Evolutionary conservation across 305 asterid species (phyloP), one percentile per base, ranked within the genome.

Genomic region (Salvia sclarea): DNA sequence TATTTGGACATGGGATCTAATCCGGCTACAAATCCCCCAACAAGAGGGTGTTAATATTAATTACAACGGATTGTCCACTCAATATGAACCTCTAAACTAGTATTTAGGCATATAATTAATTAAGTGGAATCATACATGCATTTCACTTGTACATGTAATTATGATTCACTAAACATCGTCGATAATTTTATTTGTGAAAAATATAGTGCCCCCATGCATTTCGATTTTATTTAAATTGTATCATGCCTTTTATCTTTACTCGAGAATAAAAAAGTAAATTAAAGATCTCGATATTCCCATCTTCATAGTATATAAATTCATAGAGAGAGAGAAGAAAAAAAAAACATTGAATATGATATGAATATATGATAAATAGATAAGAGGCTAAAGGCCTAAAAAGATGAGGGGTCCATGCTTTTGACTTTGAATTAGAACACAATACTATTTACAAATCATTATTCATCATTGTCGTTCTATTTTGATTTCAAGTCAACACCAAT

Each of bases 321-420:
- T 11, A 21, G 17, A 22, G 10, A 24, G 4, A 53, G 10, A 22
- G 9, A 10, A 35, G 24, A 5, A 52, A 52, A 22, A 52, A 11
- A 2, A 8, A 13, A 37, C 10, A 12, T 37, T 3, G 16, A 21
- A n/a, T n/a, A n/a, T n/a, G 33, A 14, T 21, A 45, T 1, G 2
- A 16, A 16, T 21, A 49, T 49, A 20, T 4, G 0, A 49, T 21
- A 13, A 4, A 45, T 49, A 22, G 38, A 13, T 1, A 10, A n/a
- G n/a, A n/a, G n/a, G n/a, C n/a, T 8, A 9, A 37, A 37, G 43
- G 43, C 12, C 2, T 37, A 9, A 37, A 8, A 8, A 12, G 41
- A 16, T 6, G 6, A 28, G 47, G 67, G 69, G 67, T 30, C 71
- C 66, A 65, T 20, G 66, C 21, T 37, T 37, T 76, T 71, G 81